These are phyloP conservation scores for Ophiostoma tasmaniense DNA, from an alignment of 2,329 filamentous ascomycete genomes.

Conservation along the genomic window DNA sequence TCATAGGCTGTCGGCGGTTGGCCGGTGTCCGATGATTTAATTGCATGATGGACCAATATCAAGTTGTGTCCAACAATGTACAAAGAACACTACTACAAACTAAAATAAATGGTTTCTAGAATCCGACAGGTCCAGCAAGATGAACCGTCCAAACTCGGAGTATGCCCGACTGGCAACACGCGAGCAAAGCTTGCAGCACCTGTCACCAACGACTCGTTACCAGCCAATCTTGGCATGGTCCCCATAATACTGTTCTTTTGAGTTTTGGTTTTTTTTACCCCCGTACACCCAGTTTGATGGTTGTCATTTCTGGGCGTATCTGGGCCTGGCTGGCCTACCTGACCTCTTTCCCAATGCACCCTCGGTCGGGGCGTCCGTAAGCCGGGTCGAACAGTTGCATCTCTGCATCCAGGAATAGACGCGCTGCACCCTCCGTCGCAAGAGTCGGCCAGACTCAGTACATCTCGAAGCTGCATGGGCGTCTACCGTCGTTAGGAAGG, in stretches of 20 bases:
- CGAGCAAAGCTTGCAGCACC: slow-evolving; percentile 10
- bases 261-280: not conserved
- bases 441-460: not conserved
- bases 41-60: not conserved
- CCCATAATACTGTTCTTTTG: not conserved
- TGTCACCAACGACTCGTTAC: slow-evolving; percentile 13
- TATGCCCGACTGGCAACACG: slow-evolving; percentile 8
- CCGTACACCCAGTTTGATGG: not conserved
- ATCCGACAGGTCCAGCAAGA: not conserved
- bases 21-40: not conserved
- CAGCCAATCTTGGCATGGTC: slow-evolving; percentile 13
- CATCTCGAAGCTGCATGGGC: not conserved
- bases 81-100: not conserved
- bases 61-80: not conserved
- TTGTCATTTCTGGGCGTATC: not conserved
- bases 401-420: not conserved
- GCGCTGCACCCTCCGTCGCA: not conserved
- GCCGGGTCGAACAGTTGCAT: not conserved
- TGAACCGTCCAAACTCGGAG: not conserved
- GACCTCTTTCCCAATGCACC: not conserved
- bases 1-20: not conserved
- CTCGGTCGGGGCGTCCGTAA: not conserved
- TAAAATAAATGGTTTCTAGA: not conserved
- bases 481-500: not conserved
- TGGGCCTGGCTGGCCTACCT: not conserved